Percentiles rank a stretch among this genome's conserved stretches.
phyloP scores from a whole-genome alignment of 2,329 filamentous ascomycete genomes.

The Fusarium falciforme region DNA sequence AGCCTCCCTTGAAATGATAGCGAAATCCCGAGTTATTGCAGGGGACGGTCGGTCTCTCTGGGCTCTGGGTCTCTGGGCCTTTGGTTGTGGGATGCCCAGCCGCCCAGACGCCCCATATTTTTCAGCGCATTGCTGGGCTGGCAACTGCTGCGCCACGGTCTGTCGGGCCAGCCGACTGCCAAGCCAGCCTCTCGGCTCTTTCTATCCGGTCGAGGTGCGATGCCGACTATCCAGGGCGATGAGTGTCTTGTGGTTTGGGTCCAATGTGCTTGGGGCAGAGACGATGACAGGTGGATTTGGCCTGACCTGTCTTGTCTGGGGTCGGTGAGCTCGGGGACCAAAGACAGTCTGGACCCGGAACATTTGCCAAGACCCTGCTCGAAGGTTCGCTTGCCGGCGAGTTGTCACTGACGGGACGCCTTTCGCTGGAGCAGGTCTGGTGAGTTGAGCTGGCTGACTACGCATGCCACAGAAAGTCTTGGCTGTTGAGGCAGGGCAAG shows the following conservation, averaged over 20 bases:
- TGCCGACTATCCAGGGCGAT: constrained; percentile 36
- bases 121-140: constrained; percentile 41
- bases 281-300: not conserved
- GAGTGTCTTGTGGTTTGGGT: constrained; percentile 15
- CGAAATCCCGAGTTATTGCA: constrained; percentile 30
- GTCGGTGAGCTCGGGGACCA: constrained; percentile 29
- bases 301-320: constrained; percentile 14
- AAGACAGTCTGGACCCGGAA: constrained; percentile 21
- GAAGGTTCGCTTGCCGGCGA: constrained; percentile 2
- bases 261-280: constrained; percentile 35
- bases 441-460: constrained; percentile 15
- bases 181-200: constrained; percentile 47
- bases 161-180: constrained; percentile 45
- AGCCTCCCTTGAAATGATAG: constrained; percentile 35
- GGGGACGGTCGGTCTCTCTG: constrained; percentile 31
- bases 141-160: constrained; percentile 43
- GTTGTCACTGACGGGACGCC: constrained; percentile 35
- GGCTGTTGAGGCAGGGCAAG: constrained; percentile 10
- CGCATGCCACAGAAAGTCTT: constrained; percentile 18
- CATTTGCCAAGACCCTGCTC: constrained; percentile 30
- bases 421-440: constrained; percentile 22
- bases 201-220: constrained; percentile 44
- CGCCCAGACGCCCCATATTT: constrained; percentile 42
- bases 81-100: constrained; percentile 39
- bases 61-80: constrained; percentile 14